phyloP scores from a whole-genome alignment of 163 green algal species.

The Scenedesmus sp. region DNA sequence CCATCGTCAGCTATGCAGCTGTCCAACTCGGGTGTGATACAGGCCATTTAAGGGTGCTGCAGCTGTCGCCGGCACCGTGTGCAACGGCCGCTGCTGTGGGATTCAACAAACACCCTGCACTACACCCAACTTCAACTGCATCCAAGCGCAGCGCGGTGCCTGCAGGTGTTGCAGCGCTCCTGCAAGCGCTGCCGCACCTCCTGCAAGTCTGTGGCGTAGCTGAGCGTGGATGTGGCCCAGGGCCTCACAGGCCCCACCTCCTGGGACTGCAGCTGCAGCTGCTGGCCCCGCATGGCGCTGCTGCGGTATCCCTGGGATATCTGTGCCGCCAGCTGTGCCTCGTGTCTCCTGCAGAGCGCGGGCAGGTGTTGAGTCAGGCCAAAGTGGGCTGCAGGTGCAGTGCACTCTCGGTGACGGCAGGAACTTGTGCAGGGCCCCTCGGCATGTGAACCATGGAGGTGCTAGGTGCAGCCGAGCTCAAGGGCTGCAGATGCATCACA shows the following conservation, averaged over 20 bases:
- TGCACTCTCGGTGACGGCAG: too few species aligned
- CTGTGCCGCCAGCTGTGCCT: slow-evolving; percentile 3
- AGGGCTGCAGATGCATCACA: too few species aligned
- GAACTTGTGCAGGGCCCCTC: too few species aligned
- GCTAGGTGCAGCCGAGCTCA: too few species aligned
- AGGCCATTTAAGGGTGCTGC: too few species aligned
- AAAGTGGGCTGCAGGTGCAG: neutral
- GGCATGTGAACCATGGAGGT: too few species aligned
- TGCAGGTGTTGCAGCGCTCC: neutral
- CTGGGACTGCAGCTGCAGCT: neutral
- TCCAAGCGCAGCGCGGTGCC: neutral
- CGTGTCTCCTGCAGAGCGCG: neutral
- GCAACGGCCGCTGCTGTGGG: neutral
- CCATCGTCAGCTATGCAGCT: neutral
- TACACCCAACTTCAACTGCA: neutral
- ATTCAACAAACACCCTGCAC: neutral
- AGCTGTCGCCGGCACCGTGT: neutral
- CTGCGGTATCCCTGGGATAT: neutral
- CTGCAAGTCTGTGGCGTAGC: neutral
- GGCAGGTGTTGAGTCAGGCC: neutral
- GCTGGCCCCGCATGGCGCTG: neutral
- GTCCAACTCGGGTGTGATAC: neutral
- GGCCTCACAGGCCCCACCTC: neutral
- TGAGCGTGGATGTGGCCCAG: slow-evolving; percentile 29
- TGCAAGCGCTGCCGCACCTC: neutral